These are phyloP conservation scores for Leucocoprinus leucothites DNA, from an alignment of 768 basidiomycete genomes.

Conservation along the genomic window DNA sequence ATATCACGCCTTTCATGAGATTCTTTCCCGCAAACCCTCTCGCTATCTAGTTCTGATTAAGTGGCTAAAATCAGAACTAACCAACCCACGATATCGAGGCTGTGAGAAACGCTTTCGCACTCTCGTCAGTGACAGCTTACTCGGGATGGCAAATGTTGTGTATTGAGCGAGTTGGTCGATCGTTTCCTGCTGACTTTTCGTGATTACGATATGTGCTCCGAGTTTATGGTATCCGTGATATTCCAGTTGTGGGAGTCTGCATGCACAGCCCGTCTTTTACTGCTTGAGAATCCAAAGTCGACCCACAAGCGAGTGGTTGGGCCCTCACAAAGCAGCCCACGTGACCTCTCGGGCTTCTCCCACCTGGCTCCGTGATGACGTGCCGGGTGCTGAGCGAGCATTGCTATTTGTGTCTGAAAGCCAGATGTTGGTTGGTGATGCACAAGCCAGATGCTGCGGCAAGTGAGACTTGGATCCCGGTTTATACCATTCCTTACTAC, in stretches of 20 bases:
- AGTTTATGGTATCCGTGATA: too few relatives aligned
- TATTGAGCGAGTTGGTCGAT: constrained; percentile 4
- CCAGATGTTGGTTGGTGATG: too few relatives aligned
- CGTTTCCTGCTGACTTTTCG: neutral
- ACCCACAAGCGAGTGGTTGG: too few relatives aligned
- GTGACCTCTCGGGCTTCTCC: neutral
- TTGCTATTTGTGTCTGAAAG: too few relatives aligned
- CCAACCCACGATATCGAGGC: constrained; percentile 39
- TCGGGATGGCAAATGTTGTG: constrained; percentile 20
- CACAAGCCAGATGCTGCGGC: neutral
- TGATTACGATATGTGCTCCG: neutral
- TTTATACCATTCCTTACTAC: constrained; percentile 30
- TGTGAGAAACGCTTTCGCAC: constrained; percentile 42
- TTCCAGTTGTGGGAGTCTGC: neutral
- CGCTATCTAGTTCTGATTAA: constrained; percentile 46
- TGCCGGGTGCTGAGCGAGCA: too few relatives aligned
- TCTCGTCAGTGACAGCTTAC: constrained; percentile 45
- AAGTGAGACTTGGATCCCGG: constrained; percentile 21
- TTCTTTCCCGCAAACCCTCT: constrained; percentile 53
- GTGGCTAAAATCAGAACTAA: constrained; percentile 48
- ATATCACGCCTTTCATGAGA: constrained; percentile 69
- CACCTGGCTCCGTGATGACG: too few relatives aligned
- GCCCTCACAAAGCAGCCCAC: neutral
- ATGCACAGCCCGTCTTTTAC: too few relatives aligned
- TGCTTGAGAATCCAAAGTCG: too few relatives aligned